Evolutionary conservation across 2,329 filamentous ascomycete genomes (phyloP), one percentile per base, ranked within the genome.

Genomic region (Xylaria sp.): DNA sequence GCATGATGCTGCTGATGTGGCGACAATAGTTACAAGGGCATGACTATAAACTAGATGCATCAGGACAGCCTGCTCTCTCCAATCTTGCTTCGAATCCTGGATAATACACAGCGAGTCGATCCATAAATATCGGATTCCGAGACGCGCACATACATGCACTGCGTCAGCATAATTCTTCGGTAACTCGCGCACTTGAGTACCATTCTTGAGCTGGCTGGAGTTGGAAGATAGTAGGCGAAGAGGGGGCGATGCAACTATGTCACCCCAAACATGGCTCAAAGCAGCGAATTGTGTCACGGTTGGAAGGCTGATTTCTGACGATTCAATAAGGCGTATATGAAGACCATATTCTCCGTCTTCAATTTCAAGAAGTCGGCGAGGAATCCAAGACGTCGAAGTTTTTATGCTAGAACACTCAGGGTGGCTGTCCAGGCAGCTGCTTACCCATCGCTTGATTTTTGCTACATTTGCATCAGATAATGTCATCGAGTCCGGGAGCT

Each of bases 11-110:
- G 62, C 64, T 6, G 61, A 60, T 3, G 66, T 68, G 14, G 66
- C 66, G 38, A 65, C 62, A 49, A 68, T 60, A 12, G 66, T 68
- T 15, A 62, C 46, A 6, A 58, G 33, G 11, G 66, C 66, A 25
- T 65, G 31, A 11, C 57, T 42, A 45, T 68, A 68, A 12, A 68
- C 57, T 3, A 65, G 61, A 57, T 67, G 66, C 66, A 68, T 67
- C 37, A n/a, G n/a, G n/a, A n/a, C n/a, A n/a, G n/a, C n/a, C n/a
- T n/a, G n/a, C n/a, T n/a, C n/a, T n/a, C n/a, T n/a, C n/a, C n/a
- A n/a, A n/a, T n/a, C n/a, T n/a, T n/a, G n/a, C n/a, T n/a, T n/a
- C n/a, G n/a, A n/a, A n/a, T n/a, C n/a, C n/a, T n/a, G n/a, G n/a
- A n/a, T n/a, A n/a, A n/a, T n/a, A n/a, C n/a, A n/a, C n/a, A n/a